These are phyloP conservation scores for Rickenella mellea DNA, from an alignment of 768 basidiomycete genomes.

Conservation along the genomic window DNA sequence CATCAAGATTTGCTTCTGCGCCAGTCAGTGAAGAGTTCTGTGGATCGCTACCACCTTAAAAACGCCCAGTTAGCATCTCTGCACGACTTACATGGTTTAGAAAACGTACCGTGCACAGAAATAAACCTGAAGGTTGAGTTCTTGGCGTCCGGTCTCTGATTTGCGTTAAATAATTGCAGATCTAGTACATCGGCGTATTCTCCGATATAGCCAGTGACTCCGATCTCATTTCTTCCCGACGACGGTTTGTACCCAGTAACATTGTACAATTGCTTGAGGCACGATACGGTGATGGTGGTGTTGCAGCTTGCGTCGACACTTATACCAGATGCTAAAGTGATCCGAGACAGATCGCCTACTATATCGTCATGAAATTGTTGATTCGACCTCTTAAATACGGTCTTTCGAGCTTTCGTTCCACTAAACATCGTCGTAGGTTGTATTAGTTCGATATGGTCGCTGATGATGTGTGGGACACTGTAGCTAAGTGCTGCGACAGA, in stretches of 20 bases:
- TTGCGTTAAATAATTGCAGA: slow-evolving; percentile 34
- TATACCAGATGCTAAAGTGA: neutral
- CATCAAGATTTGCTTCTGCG: slow-evolving; percentile 15
- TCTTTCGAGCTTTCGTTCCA: slow-evolving; percentile 32
- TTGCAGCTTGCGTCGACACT: slow-evolving; percentile 23
- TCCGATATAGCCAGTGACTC: slow-evolving; percentile 25
- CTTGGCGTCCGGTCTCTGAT: slow-evolving; percentile 38
- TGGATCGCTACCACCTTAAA: slow-evolving; percentile 11
- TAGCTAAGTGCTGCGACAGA: slow-evolving; percentile 61
- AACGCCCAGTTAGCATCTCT: neutral
- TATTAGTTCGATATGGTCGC: slow-evolving; percentile 54
- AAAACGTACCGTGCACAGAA: no score
- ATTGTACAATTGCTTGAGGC: slow-evolving; percentile 25
- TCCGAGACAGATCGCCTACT: neutral
- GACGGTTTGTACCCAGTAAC: slow-evolving; percentile 16
- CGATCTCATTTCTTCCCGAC: slow-evolving; percentile 20
- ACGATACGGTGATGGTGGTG: slow-evolving; percentile 20
- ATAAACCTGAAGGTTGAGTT: slow-evolving; percentile 12
- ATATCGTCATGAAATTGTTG: no score
- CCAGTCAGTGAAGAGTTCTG: slow-evolving; percentile 10
- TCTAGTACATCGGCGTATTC: slow-evolving; percentile 19
- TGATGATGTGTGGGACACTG: slow-evolving; percentile 52
- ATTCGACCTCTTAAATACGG: slow-evolving; percentile 25
- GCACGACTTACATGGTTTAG: neutral
- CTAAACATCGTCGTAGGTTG: slow-evolving; percentile 68